Evolutionary conservation across 129 eudicot species (phyloP).

Genomic region (Calendula officinalis): DNA sequence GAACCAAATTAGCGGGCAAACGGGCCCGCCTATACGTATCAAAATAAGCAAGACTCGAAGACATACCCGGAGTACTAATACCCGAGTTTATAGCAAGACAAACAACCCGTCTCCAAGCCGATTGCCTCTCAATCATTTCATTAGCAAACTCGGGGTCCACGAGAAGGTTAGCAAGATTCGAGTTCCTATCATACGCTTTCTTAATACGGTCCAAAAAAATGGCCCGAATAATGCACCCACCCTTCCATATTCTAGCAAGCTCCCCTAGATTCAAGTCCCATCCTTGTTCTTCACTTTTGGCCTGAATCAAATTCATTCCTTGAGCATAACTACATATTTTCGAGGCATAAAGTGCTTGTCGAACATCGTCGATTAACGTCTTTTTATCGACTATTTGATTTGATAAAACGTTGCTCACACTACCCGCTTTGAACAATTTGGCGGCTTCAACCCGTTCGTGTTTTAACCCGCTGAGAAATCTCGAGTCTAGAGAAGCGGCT

Average conservation of each 20-base stretch:
- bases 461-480: conserved; percentile 44
- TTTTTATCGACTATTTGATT: conserved; percentile 38
- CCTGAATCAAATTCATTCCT: conserved; percentile 52
- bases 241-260: conserved; percentile 54
- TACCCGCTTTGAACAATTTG: conserved; percentile 23
- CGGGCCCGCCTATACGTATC: conserved; percentile 47
- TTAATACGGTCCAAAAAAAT: conserved; percentile 50
- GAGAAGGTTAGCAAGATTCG: conserved; percentile 44
- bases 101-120: conserved; percentile 51
- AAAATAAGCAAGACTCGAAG: conserved; percentile 49
- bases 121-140: conserved; percentile 38
- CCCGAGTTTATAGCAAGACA: conserved; percentile 47
- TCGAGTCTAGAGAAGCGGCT: conserved; percentile 42
- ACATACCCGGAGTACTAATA: conserved; percentile 55
- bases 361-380: conserved; percentile 38
- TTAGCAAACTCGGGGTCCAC: conserved; percentile 53
- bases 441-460: conserved; percentile 38
- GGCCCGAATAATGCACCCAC: conserved; percentile 54
- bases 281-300: conserved; percentile 49
- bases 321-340: conserved; percentile 52
- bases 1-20: conserved; percentile 49
- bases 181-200: conserved; percentile 44
- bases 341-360: conserved; percentile 43
- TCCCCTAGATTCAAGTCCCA: conserved; percentile 49
- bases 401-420: conserved; percentile 21